Conservation (phyloP, 805 yeast genomes). For the Yarrowia sp. region DNA sequence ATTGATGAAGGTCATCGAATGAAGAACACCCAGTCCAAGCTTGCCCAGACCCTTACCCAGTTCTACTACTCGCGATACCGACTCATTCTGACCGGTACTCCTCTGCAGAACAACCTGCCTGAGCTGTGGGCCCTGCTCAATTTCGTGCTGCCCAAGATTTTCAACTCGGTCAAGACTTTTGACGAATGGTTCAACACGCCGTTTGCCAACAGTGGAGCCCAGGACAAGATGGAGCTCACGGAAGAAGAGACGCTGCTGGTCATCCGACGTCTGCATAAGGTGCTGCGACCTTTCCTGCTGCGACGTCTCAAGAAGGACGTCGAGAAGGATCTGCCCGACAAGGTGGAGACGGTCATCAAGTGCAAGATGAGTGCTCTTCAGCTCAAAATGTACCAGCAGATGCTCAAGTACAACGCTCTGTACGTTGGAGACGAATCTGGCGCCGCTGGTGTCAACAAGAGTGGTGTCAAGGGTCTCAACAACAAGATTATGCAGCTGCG, state of each 20-base stretch:
- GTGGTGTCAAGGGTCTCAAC: constrained; percentile 83
- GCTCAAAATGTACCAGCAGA: constrained; percentile 82
- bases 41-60: constrained; percentile 82
- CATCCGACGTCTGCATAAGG: constrained; percentile 95
- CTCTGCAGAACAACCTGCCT: constrained; percentile 92
- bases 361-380: constrained; percentile 92
- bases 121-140: constrained; percentile 96
- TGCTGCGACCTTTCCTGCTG: constrained; percentile 88
- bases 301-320: constrained; percentile 97
- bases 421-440: constrained; percentile 68
- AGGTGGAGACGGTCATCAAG: constrained; percentile 91
- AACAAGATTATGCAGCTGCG: constrained; percentile 95
- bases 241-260: constrained; percentile 96
- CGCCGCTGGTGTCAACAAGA: constrained; percentile 44
- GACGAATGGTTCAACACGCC: constrained; percentile 99
- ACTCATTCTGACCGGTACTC: constrained; percentile 95
- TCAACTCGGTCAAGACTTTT: constrained; percentile 93
- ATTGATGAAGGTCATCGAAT: constrained; percentile 98
- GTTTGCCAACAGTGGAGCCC: constrained; percentile 95
- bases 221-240: constrained; percentile 88
- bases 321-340: constrained; percentile 93
- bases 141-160: constrained; percentile 93
- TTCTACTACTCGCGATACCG: constrained; percentile 86
- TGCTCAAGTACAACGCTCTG: constrained; percentile 83
- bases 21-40: constrained; percentile 90